Conservation (phyloP, 257 asterid genomes). For the Fraxinus pennsylvanica region DNA sequence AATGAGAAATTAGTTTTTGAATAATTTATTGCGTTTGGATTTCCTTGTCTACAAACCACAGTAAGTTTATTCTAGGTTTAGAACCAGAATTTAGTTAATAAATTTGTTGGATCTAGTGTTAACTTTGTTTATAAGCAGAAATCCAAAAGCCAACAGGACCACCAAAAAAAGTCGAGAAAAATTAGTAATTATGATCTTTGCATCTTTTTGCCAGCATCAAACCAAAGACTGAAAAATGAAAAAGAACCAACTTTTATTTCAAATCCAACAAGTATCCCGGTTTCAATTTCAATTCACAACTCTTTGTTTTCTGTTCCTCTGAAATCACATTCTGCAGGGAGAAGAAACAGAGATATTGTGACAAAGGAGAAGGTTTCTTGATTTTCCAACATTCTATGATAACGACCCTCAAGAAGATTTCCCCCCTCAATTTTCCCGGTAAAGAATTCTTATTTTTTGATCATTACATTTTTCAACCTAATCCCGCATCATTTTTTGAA, state of each 20-base stretch:
- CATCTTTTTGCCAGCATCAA: neutral
- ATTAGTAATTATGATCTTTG: neutral
- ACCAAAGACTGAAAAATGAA: slow-evolving; percentile 27
- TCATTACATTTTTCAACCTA: slow-evolving; percentile 43
- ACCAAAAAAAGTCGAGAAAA: neutral
- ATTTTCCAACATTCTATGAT: slow-evolving; percentile 47
- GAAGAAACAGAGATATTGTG: slow-evolving; percentile 38
- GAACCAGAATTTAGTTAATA: slow-evolving; percentile 14
- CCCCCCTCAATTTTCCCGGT: slow-evolving; percentile 29
- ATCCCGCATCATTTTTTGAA: slow-evolving; percentile 34
- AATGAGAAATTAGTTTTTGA: too few species aligned
- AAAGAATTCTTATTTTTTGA: slow-evolving; percentile 31
- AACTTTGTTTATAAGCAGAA: slow-evolving; percentile 14
- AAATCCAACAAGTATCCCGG: neutral
- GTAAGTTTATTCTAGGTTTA: too few species aligned
- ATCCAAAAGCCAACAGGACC: neutral
- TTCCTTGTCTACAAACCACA: neutral
- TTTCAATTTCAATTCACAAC: slow-evolving; percentile 5
- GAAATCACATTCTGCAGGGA: slow-evolving; percentile 25
- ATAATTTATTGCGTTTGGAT: neutral
- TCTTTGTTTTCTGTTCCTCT: slow-evolving; percentile 33
- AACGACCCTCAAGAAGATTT: slow-evolving; percentile 36
- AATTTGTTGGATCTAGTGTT: slow-evolving; percentile 25
- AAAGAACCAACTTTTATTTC: neutral
- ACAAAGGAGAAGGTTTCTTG: slow-evolving; percentile 22